Percentiles rank a stretch among this genome's conserved stretches.
phyloP scores from a whole-genome alignment of 306 rosid genomes.

The Cyamopsis tetragonoloba region DNA sequence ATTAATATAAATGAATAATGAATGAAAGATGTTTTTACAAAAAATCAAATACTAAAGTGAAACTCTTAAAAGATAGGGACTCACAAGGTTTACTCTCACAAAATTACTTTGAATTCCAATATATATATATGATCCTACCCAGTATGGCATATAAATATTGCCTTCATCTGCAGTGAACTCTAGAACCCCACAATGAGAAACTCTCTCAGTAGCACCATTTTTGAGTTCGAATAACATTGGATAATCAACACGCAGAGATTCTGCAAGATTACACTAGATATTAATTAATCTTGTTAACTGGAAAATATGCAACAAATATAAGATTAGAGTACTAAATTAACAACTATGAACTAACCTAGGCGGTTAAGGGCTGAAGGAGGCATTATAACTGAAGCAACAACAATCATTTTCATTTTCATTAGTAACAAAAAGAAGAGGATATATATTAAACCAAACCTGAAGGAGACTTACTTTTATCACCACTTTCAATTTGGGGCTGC shows the following conservation, averaged over 20 bases:
- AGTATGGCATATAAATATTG: conserved; percentile 96
- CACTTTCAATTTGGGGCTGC: conserved; percentile 95
- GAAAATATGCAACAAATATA: background rate
- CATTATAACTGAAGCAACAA: conserved; percentile 82
- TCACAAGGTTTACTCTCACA: too few relatives aligned
- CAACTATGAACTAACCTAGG: conserved; percentile 80
- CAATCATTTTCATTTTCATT: background rate
- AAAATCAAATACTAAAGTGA: too few relatives aligned
- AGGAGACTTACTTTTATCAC: conserved; percentile 82
- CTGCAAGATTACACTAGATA: conserved; percentile 46
- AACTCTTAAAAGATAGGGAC: too few relatives aligned
- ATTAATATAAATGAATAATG: too few relatives aligned
- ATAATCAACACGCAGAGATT: conserved; percentile 91
- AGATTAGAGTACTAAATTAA: background rate
- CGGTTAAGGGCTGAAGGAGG: conserved; percentile 99
- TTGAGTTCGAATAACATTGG: conserved; percentile 94
- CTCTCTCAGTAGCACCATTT: conserved; percentile 61
- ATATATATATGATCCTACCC: conserved; percentile 73
- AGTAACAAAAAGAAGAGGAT: background rate
- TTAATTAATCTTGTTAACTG: background rate
- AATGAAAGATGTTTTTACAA: too few relatives aligned
- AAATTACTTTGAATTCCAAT: background rate
- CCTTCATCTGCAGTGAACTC: conserved; percentile 99
- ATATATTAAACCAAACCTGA: conserved; percentile 22
- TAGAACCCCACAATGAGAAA: conserved; percentile 94